These are phyloP conservation scores for Neofusicoccum kwambonambiense DNA, from an alignment of 2,329 filamentous ascomycete species.

Conservation along the genomic window DNA sequence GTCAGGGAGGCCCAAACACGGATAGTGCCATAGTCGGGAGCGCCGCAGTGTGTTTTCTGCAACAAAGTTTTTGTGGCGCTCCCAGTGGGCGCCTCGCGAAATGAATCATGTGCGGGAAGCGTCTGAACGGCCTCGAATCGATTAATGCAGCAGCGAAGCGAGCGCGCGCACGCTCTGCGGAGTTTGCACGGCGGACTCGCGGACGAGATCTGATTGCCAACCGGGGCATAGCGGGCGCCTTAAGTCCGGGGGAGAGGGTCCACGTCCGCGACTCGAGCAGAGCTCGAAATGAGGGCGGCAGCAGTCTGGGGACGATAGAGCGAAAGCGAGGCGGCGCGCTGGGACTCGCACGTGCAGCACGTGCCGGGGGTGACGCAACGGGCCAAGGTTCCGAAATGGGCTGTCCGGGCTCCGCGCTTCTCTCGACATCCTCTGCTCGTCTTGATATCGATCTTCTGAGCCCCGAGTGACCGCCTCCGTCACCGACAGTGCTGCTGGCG, in stretches of 20 bases:
- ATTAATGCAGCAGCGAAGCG: background rate
- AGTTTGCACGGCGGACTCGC: background rate
- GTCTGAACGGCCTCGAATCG: background rate
- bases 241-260: slow-evolving; percentile 11
- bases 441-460: background rate
- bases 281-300: background rate
- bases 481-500: background rate
- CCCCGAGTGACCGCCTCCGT: background rate
- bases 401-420: background rate
- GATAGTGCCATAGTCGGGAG: background rate
- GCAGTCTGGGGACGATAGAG: background rate
- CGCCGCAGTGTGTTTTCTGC: background rate
- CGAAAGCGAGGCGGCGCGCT: background rate
- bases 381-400: background rate
- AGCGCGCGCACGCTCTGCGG: background rate
- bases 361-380: slow-evolving; percentile 7
- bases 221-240: background rate
- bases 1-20: background rate
- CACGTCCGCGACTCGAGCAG: background rate
- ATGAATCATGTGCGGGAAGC: background rate
- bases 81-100: background rate
- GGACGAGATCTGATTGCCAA: background rate
- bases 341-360: background rate
- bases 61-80: slow-evolving; percentile 5
- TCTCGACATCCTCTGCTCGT: slow-evolving; percentile 4